Conservation (phyloP, 495 filamentous ascomycete genomes). For the Hypomontagnella submonticulosa region DNA sequence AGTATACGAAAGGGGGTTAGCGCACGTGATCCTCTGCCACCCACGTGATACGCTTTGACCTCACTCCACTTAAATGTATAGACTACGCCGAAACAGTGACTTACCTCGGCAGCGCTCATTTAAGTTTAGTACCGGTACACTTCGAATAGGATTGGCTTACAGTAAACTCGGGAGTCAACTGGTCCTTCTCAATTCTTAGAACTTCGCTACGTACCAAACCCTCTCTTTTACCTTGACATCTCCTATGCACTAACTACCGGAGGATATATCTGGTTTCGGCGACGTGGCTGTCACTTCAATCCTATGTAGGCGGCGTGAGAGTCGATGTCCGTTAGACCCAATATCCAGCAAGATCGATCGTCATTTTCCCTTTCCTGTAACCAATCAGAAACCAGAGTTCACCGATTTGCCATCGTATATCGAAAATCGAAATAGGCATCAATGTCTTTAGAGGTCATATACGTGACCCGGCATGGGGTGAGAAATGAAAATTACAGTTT, state of each 20-base stretch:
- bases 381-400: slow-evolving; percentile 1
- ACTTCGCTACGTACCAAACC: too few species aligned
- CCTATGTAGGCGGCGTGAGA: too few species aligned
- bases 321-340: too few species aligned
- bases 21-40: background rate
- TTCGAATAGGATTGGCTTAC: too few species aligned
- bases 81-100: too few species aligned
- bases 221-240: too few species aligned
- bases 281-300: too few species aligned
- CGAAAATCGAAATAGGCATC: slow-evolving; percentile 23
- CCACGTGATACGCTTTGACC: slow-evolving; percentile 7
- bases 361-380: background rate
- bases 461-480: slow-evolving; percentile 88
- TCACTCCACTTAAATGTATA: background rate
- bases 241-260: too few species aligned
- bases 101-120: slow-evolving; percentile 5
- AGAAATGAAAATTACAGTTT: slow-evolving; percentile 48
- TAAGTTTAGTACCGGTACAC: too few species aligned
- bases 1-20: background rate
- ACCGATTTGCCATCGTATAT: background rate
- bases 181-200: too few species aligned
- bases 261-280: too few species aligned
- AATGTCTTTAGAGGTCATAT: slow-evolving; percentile 78
- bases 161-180: too few species aligned
- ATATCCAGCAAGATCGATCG: background rate